Base-by-base conservation (phyloP, 441 rosid genomes). In the Populus hybrid region DNA sequence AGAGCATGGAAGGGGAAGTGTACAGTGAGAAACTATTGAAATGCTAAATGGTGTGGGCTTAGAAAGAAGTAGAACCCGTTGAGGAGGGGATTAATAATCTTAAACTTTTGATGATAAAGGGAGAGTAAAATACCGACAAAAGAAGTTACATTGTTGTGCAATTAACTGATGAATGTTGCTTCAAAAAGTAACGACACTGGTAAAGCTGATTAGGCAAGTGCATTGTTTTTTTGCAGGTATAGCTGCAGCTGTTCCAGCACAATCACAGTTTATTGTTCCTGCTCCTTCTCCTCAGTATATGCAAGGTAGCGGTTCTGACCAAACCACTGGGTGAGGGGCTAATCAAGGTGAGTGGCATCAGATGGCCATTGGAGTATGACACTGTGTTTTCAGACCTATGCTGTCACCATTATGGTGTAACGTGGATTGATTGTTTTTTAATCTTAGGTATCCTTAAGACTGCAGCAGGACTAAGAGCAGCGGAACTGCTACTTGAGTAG, bases 221-320 rank as follows among this genome's bases (percentile, higher is more conserved):
- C 73, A 59, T 64, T 76, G 33, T 11, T 71, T 79, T 77, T 75
- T 59, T 76, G 56, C 79, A 90, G 92, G 90, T 80, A 81, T 85
- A 11, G 87, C 89, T 9, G 67, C 92, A 45, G 83, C 87, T 72
- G 80, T 87, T 81, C 90, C 91, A 76, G 86, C 80, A 71, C 98
- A 89, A 80, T 87, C 91, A 79, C 94, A 86, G 56, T 83, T 91
- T 75, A 86, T 89, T 68, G 90, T 93, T 69, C 89, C 93, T 75
- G 87, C 92, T 83, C 94, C 98, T 76, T 79, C 92, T 80, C 76
- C 91, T 77, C 83, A 89, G 87, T 90, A 84, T 71, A 82, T 87
- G 85, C 98, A 89, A 74, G 95, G 94, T 79, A 86, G 93, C 70
- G 81, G 88, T 90, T 90, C 98, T 85, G 97, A 91, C 88, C 97